Evolutionary conservation across 108 stramenopile genomes (phyloP), one percentile per base, ranked within the genome.

Genomic region (Cyclotella cryptica): DNA sequence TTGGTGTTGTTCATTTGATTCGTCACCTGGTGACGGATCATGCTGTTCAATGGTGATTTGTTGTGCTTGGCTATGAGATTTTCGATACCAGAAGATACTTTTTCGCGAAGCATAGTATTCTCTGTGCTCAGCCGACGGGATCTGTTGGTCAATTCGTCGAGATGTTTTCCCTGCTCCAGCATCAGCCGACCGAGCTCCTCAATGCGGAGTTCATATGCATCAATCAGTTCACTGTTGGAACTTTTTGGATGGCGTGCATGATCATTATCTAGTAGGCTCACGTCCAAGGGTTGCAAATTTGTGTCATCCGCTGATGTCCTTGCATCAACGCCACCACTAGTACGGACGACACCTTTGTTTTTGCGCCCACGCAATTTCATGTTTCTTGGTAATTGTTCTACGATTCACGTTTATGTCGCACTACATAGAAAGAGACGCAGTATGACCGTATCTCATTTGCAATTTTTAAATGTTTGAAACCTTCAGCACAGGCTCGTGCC

Each of bases 91-190:
- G 69, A 52, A 9, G 78, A 72, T 10, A 74, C 47, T 43, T 58
- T 44, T 61, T 80, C 67, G n/a, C 81, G 63, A 12, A 82, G 70
- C 64, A 71, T 58, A 11, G 0, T 46, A 53, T 82, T 82, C 49
- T 82, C 81, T 18, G 69, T 45, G 22, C 74, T 61, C 22, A 82
- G 44, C 41, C 63, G 74, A 28, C 40, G 54, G 1, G 74, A 75
- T 58, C 74, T 22, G 18, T 26, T 58, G 19, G 81, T 69, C 44
- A 82, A 5, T 43, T 82, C 81, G 15, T 82, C 81, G 14, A 82
- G 69, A 44, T 67, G 67, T 0, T 69, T 63, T 28, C 74, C 81
- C 71, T 82, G 81, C 41, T 82, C 81, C 19, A 17, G 35, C 49
- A 82, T 70, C 0, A 82, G 43, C 12, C 57, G 70, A 41, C 81